phyloP scores from a whole-genome alignment of 1,284 basidiomycete species.

The Ustilago vetiveriae region DNA sequence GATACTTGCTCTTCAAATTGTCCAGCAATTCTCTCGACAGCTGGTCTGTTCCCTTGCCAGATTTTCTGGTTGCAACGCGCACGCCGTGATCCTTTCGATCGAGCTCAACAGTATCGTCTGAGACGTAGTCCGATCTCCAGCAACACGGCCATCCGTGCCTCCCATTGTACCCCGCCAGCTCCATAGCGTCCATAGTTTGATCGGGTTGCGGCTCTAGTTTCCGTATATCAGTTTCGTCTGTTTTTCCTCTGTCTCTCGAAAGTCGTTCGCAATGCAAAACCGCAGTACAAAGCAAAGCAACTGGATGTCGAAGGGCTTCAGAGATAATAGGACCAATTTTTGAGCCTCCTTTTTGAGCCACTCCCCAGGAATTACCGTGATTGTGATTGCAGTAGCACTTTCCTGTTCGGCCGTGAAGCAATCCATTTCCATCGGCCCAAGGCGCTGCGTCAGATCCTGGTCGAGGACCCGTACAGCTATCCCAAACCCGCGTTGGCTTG shows the following conservation, averaged over 20 bases:
- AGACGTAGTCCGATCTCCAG: not conserved
- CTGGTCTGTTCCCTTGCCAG: too few relatives aligned
- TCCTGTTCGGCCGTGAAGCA: constrained; percentile 42
- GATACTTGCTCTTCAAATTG: too few relatives aligned
- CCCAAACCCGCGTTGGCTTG: constrained; percentile 43
- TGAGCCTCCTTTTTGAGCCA: too few relatives aligned
- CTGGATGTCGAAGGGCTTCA: too few relatives aligned
- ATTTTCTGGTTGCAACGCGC: too few relatives aligned
- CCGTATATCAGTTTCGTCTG: not conserved
- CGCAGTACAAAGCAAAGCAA: too few relatives aligned
- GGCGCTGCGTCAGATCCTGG: constrained; percentile 46
- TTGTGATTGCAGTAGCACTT: constrained; percentile 35
- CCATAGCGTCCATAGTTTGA: not conserved
- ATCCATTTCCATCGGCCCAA: constrained; percentile 38
- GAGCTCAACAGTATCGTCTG: too few relatives aligned
- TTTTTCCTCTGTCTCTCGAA: not conserved
- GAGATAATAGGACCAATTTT: too few relatives aligned
- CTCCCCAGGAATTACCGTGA: constrained; percentile 27
- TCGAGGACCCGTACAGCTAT: constrained; percentile 46
- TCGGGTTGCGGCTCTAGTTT: not conserved
- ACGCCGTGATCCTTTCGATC: too few relatives aligned
- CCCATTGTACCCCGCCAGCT: not conserved
- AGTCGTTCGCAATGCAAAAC: too few relatives aligned
- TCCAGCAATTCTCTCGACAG: too few relatives aligned
- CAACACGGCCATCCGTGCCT: not conserved